Conservation (phyloP, 495 filamentous ascomycete genomes). For the Hapsidospora chrysogenum region DNA sequence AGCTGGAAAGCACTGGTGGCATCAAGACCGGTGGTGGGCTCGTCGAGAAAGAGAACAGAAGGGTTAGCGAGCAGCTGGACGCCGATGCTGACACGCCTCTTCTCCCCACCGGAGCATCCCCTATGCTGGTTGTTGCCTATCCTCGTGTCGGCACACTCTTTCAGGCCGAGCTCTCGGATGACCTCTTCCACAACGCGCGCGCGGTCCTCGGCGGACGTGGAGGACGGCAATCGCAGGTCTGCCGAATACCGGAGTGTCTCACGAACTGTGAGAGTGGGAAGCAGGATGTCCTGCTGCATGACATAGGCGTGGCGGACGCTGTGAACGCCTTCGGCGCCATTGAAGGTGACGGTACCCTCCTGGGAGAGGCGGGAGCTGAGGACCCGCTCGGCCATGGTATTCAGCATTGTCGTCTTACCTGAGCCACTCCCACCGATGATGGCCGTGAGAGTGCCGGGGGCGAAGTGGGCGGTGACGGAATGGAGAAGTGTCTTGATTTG, state of each 20-base stretch:
- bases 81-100: conserved; percentile 54
- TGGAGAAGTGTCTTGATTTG: conserved; percentile 13
- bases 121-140: conserved; percentile 53
- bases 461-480: conserved; percentile 10
- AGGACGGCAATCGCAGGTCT: conserved; percentile 47
- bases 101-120: conserved; percentile 63
- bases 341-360: conserved; percentile 38
- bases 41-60: conserved; percentile 57
- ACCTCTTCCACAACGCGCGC: conserved; percentile 49
- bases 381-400: conserved; percentile 51
- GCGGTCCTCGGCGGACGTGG: conserved; percentile 39
- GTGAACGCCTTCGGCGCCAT: conserved; percentile 31
- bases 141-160: conserved; percentile 54
- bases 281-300: conserved; percentile 59
- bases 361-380: conserved; percentile 32
- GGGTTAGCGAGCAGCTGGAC: conserved; percentile 63
- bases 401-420: conserved; percentile 58
- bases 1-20: conserved; percentile 62
- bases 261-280: conserved; percentile 53
- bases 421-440: conserved; percentile 60
- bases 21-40: conserved; percentile 61
- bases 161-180: conserved; percentile 54
- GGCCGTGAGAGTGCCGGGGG: conserved; percentile 44
- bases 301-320: conserved; percentile 49
- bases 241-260: conserved; percentile 59